Conservation (phyloP, 441 rosid genomes). For the Hura crepitans region DNA sequence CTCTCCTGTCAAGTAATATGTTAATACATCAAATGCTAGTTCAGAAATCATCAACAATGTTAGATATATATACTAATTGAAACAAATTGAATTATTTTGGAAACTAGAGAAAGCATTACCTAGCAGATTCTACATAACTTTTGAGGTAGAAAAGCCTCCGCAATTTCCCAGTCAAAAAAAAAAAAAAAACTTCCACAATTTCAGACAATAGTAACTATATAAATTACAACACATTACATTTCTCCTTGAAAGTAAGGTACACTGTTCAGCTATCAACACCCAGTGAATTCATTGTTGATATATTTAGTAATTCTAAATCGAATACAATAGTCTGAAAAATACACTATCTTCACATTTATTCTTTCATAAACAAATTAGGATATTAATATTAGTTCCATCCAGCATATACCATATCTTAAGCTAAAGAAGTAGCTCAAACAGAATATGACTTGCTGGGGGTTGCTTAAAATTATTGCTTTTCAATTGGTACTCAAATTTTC, state of each 20-base stretch:
- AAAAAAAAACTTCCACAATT: slow-evolving; percentile 5
- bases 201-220: neutral
- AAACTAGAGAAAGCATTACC: neutral
- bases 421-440: neutral
- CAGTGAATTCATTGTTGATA: neutral
- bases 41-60: slow-evolving; percentile 4
- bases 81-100: neutral
- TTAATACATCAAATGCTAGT: neutral
- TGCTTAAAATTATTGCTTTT: neutral
- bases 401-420: neutral
- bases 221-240: neutral
- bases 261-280: neutral
- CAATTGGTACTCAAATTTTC: neutral
- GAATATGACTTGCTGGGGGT: neutral
- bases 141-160: neutral
- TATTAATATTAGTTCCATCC: neutral
- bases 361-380: neutral
- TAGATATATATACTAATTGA: neutral
- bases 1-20: neutral
- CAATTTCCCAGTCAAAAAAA: no score
- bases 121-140: neutral
- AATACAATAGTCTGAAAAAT: neutral
- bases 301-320: neutral
- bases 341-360: neutral
- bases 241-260: neutral